Conservation (phyloP, 805 yeast species). For the Metschnikowia lunata region DNA sequence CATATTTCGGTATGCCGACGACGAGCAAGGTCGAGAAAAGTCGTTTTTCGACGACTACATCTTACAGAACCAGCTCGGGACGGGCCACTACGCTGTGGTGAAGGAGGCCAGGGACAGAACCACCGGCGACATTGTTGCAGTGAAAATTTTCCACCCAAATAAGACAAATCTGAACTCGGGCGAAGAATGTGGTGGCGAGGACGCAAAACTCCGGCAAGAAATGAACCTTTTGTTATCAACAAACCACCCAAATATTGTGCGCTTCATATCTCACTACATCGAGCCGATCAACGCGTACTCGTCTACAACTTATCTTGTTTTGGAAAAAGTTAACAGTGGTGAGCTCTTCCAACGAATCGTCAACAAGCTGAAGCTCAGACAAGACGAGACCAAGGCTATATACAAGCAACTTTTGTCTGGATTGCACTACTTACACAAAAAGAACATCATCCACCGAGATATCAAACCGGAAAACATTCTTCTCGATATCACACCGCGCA, state of each 20-base stretch:
- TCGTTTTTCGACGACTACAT: slow-evolving; percentile 57
- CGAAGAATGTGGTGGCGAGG: slow-evolving; percentile 17
- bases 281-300: slow-evolving; percentile 50
- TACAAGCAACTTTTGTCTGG: slow-evolving; percentile 46
- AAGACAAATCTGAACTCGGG: slow-evolving; percentile 19
- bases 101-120: slow-evolving; percentile 58
- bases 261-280: slow-evolving; percentile 53
- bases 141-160: slow-evolving; percentile 65
- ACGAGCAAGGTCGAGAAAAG: slow-evolving; percentile 19
- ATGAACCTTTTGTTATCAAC: slow-evolving; percentile 60
- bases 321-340: slow-evolving; percentile 72
- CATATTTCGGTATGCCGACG: slow-evolving; percentile 42
- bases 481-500: slow-evolving; percentile 47
- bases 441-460: slow-evolving; percentile 42
- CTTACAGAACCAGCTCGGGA: slow-evolving; percentile 58
- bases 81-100: slow-evolving; percentile 81
- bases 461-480: slow-evolving; percentile 44
- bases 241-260: slow-evolving; percentile 68
- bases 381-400: slow-evolving; percentile 58
- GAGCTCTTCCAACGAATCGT: slow-evolving; percentile 72
- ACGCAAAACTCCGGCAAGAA: slow-evolving; percentile 54
- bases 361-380: slow-evolving; percentile 55
- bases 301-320: slow-evolving; percentile 55
- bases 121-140: slow-evolving; percentile 63
- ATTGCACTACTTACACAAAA: slow-evolving; percentile 34